Evolutionary conservation across 2,329 filamentous ascomycete species (phyloP), one percentile per base, ranked within the genome.

Genomic region (Claviceps sp.): DNA sequence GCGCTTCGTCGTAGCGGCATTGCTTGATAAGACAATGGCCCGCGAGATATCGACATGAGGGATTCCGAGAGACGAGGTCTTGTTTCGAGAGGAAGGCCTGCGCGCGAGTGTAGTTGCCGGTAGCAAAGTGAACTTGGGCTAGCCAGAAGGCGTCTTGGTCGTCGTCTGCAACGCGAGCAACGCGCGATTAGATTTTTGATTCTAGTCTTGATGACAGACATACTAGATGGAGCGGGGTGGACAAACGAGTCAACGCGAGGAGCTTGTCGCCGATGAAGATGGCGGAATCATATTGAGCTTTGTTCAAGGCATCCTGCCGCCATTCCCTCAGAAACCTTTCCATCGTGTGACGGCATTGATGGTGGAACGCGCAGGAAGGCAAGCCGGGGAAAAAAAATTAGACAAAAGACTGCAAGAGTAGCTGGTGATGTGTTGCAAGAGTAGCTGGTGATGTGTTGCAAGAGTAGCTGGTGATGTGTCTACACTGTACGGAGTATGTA

Each of bases 261-360:
- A 98, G 77, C 73, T 98, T 98, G 76, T 98, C 93, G 57, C 89
- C 93, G 57, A 97, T 88, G 66, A 95, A 97, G 61, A 97, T 91
- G 63, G 93, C 93, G 37, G 91, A 88, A 58, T 97, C 91, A 68
- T 96, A 90, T 66, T 98, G 93, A 57, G 93, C 88, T 68, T 94
- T 93, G 71, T 95, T 91, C 63, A 95, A 75, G 64, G 91, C 90
- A 73, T 96, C 89, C 70, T 95, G 88, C 64, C 90, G 81, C 93
- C 93, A 98, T 63, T 87, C 85, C 65, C 90, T 85, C 64, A 98
- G 78, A 69, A 91, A 96, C 62, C 82, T 83, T 75, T 97, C 89
- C 93, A 98, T 97, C 46, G n/a, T 46, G 49, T 39, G 26, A 22
- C 36, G 9, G 40, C 48, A 50, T 50, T n/a, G 14, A 44, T 37